Evolutionary conservation across 202 grass and related monocot species (phyloP), one percentile per base, ranked within the genome.

Genomic region (Carex sylvatica): DNA sequence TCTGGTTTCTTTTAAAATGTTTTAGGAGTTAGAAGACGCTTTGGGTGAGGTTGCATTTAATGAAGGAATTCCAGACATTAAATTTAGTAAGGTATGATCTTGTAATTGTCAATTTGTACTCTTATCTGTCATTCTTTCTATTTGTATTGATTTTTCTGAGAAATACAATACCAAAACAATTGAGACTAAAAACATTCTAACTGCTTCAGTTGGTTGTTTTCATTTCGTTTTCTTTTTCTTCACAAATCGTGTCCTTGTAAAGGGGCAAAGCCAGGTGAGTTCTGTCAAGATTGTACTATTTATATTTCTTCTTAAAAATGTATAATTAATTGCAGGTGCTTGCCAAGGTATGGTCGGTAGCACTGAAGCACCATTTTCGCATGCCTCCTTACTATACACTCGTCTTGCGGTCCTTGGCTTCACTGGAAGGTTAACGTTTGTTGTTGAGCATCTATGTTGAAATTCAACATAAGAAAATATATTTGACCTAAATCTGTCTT

Each of bases 371-470:
- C 76, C 90, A 98, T 18, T 98, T 98, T 79, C 92, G 86, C 74
- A 98, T 98, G 95, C 95, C 95, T 52, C 87, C 95, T 36, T 98
- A 95, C 77, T 98, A 91, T 84, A 95, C 95, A 20, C 77, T 98
- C 16, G 84, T 98, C 70, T 91, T 98, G 70, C 89, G 95, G 19
- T 98, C 95, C 74, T 84, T 98, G 83, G 92, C 92, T 83, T 98
- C 95, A 81, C 89, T 98, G 76, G 95, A 98, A 98, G 95, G 95
- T 98, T 70, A 87, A 83, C 53, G 80, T 86, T 79, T 85, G 74
- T 83, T 83, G 40, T 70, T 80, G 14, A 84, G 65, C 51, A 80
- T 66, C 15, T 54, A 79, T 83, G 42, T 62, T 65, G 26, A 13
- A 15, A 36, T 83, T 79, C 20, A 58, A 19, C 55, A 36, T 28